Percentiles rank a stretch among this genome's conserved stretches.
These are phyloP conservation scores for Limonium bicolor DNA, from an alignment of 148 eudicot genomes.

Conservation along the genomic window DNA sequence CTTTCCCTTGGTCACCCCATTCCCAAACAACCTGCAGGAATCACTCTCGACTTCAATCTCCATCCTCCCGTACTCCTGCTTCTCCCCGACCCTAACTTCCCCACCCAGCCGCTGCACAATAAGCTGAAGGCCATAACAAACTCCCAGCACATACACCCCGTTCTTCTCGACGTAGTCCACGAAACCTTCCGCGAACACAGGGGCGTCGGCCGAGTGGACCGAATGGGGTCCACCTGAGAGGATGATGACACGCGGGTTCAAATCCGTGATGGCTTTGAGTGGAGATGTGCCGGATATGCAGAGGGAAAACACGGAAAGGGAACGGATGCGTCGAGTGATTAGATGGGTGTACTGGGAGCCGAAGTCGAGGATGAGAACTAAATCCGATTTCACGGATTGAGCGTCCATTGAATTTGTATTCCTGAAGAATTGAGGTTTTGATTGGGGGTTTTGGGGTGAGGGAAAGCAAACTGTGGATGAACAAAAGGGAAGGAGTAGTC, in stretches of 20 bases:
- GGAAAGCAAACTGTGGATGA: no score
- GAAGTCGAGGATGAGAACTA: slow-evolving; percentile 62
- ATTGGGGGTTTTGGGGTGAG: no score
- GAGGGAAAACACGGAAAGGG: slow-evolving; percentile 66
- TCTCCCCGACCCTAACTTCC: slow-evolving; percentile 50
- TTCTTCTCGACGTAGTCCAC: slow-evolving; percentile 46
- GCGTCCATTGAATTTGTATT: no score
- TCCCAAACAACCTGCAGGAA: slow-evolving; percentile 42
- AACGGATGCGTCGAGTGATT: slow-evolving; percentile 77
- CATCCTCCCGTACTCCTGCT: slow-evolving; percentile 95
- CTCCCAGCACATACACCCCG: slow-evolving; percentile 63
- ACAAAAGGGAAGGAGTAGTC: no score
- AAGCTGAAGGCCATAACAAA: slow-evolving; percentile 84
- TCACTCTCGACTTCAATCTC: slow-evolving; percentile 51
- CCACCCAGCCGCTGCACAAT: slow-evolving; percentile 76
- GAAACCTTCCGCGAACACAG: slow-evolving; percentile 64
- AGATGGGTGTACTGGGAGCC: slow-evolving; percentile 96
- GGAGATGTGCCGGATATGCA: slow-evolving; percentile 92
- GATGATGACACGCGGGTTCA: slow-evolving; percentile 66
- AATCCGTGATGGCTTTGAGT: slow-evolving; percentile 50
- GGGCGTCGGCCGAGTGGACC: slow-evolving; percentile 68
- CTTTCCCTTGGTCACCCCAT: slow-evolving; percentile 27
- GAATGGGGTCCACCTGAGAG: slow-evolving; percentile 98
- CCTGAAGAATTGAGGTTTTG: no score
- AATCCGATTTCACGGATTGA: slow-evolving; percentile 41